Base-by-base conservation (phyloP, 176 grass and related monocot species). In the Dendrocalamus sinicus region DNA sequence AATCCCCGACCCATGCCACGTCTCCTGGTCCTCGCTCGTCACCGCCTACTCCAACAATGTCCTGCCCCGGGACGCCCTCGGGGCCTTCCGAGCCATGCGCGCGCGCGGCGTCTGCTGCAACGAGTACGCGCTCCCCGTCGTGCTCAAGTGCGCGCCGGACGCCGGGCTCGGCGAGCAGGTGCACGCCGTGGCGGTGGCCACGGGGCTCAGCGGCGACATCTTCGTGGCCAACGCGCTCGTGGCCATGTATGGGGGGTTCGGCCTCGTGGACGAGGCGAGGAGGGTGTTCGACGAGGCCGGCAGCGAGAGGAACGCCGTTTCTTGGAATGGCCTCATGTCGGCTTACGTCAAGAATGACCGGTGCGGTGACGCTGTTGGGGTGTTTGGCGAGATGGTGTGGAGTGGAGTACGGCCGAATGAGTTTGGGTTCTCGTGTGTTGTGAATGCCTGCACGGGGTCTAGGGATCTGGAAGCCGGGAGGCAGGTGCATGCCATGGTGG, bases 1-100 rank as follows among this genome's bases (percentile, higher is more conserved):
- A 95, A 90, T 88, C 47, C 78, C 86, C 12, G 62, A 89, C 19
- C 91, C 86, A 67, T 83, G 88, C 87, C 86, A 92, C 35, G 82
- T 93, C 47, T 78, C 91, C 24, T 98, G 92, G 90, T 95, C 93
- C 40, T 92, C 96, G 35, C 93, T 95, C 75, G 91, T 98, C 73
- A 92, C 93, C 32, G 86, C 91, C 67, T 95, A 90, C 83, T 75
- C 90, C 60, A 87, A 89, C 84, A 98, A 92, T 16, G 78, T 48
- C 26, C 81, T 94, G 70, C 83, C 89, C 60, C 80, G 63, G 65
- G 85, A 90, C 16, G 87, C 93, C 6, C 82, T 98, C 47, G 4
- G 15, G 17, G 48, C 81, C 52, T 95, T 95, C 66, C 73, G 57
- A 17, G 62, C 54, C 60, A 95, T 95, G 96, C 93, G 88, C 26